Percentiles rank a stretch among this genome's conserved stretches.
Conservation (phyloP, 768 basidiomycete genomes). For the Phlebiopsis flavidoalba region DNA sequence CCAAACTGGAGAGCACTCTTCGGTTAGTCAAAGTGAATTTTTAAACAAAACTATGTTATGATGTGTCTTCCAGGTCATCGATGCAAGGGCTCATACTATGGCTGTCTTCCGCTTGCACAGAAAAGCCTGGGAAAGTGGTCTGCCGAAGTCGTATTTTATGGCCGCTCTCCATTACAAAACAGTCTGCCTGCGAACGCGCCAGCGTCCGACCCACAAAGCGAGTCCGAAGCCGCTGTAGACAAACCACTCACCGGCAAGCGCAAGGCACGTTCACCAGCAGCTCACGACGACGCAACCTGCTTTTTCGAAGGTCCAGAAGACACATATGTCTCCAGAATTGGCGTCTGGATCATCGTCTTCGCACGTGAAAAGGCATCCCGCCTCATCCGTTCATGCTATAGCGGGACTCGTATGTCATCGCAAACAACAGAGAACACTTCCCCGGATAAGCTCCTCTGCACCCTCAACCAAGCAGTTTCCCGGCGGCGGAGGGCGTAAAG, state of each 20-base stretch:
- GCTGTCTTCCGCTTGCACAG: constrained; percentile 83
- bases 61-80: constrained; percentile 58
- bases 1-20: constrained; percentile 86
- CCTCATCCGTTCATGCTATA: not conserved
- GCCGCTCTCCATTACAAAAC: not conserved
- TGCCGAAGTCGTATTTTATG: not conserved
- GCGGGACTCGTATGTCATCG: not conserved
- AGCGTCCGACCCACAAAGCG: not conserved
- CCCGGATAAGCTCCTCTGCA: not conserved
- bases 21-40: constrained; percentile 60
- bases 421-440: not conserved
- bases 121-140: constrained; percentile 65
- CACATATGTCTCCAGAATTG: not conserved
- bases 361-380: not conserved
- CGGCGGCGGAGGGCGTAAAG: constrained; percentile 54
- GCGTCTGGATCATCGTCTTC: too few relatives aligned
- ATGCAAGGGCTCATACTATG: constrained; percentile 95
- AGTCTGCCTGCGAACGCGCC: not conserved
- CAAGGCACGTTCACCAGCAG: not conserved
- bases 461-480: constrained; percentile 21
- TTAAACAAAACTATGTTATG: not conserved
- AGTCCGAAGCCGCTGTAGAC: not conserved
- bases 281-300: not conserved
- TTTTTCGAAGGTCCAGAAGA: not conserved
- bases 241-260: not conserved